These are phyloP conservation scores for Globisporangium canariense DNA, from an alignment of 352 stramenopile species.

Conservation along the genomic window DNA sequence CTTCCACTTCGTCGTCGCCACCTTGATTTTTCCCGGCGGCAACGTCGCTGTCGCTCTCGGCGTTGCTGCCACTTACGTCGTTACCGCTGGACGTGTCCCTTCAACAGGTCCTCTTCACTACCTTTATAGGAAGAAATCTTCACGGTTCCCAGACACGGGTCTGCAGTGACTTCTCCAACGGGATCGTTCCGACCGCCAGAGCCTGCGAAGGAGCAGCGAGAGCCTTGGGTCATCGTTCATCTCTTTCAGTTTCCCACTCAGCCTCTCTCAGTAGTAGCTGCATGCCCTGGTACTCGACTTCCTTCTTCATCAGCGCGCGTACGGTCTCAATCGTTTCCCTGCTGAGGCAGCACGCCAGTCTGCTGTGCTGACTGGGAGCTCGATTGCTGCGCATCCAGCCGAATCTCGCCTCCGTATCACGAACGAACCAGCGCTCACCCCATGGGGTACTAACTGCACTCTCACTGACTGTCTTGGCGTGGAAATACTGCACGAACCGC, in stretches of 20 bases:
- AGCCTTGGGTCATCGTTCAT: too few relatives aligned
- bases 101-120: neutral
- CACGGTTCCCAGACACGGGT: neutral
- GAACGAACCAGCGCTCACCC: neutral
- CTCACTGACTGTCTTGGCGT: neutral
- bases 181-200: neutral
- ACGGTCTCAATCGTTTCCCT: neutral
- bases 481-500: neutral
- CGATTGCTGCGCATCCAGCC: neutral
- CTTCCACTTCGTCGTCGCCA: neutral
- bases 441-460: neutral
- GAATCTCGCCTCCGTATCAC: neutral
- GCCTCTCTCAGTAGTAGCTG: neutral
- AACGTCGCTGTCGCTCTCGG: constrained; percentile 7
- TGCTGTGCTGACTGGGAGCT: neutral
- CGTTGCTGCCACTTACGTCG: constrained; percentile 2
- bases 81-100: neutral
- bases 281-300: neutral
- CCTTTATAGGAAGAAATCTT: neutral
- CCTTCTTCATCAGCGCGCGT: neutral
- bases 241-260: neutral
- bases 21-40: neutral
- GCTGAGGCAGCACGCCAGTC: neutral
- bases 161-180: neutral
- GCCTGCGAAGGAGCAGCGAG: too few relatives aligned